These are phyloP conservation scores for Rhizophagus sp. DNA, from an alignment of 192 early-diverging fungal species.

Conservation along the genomic window DNA sequence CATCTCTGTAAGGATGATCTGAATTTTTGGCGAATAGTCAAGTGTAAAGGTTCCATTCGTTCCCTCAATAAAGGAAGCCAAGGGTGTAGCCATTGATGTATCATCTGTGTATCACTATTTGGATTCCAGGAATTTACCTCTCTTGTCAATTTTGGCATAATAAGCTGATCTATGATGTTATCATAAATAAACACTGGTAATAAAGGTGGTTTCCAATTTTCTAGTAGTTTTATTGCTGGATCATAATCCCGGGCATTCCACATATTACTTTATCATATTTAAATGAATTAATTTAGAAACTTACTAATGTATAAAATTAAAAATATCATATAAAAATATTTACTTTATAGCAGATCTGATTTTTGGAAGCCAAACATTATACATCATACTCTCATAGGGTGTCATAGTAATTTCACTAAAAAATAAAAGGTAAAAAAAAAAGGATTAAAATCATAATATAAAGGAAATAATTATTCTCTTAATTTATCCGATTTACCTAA, in stretches of 20 bases:
- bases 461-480: not conserved
- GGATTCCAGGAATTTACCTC: conserved; percentile 69
- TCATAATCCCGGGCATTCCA: conserved; percentile 74
- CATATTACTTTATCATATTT: conserved; percentile 52
- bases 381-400: conserved; percentile 77
- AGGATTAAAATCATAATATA: not conserved
- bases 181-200: conserved; percentile 72
- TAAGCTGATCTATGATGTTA: conserved; percentile 77
- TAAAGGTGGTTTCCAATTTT: conserved; percentile 65
- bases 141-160: conserved; percentile 73
- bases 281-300: conserved; percentile 10
- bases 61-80: conserved; percentile 74
- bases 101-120: conserved; percentile 48
- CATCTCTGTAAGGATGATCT: conserved; percentile 56
- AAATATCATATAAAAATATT: conserved; percentile 30
- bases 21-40: conserved; percentile 64
- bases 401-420: conserved; percentile 58
- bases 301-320: not conserved
- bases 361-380: conserved; percentile 74
- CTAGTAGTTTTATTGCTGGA: conserved; percentile 63
- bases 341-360: conserved; percentile 79
- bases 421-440: not conserved
- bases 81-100: conserved; percentile 80
- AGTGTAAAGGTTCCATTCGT: conserved; percentile 51
- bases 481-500: not conserved